phyloP scores from a whole-genome alignment of 78 protist genomes.

The Anaeramoeba ignava region DNA sequence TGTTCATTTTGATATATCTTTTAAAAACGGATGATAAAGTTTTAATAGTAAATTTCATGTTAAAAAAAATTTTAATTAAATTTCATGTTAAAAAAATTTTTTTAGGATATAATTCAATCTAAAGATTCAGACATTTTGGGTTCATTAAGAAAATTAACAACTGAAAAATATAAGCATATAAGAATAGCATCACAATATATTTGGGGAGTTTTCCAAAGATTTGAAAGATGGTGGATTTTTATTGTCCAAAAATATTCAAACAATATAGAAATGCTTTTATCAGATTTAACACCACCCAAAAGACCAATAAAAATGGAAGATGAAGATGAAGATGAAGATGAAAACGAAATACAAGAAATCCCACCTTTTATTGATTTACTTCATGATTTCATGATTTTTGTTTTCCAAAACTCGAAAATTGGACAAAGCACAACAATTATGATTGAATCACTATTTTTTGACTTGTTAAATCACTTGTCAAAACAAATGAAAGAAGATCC shows the following conservation, averaged over 20 bases:
- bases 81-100: too few relatives aligned
- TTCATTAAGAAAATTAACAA: too few relatives aligned
- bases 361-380: not conserved
- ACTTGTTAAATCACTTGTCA: not conserved
- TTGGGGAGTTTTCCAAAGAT: not conserved
- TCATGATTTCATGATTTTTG: not conserved
- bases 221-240: not conserved
- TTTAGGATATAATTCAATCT: too few relatives aligned
- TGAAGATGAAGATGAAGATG: not conserved
- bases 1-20: not conserved
- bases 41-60: not conserved
- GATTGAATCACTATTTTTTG: not conserved
- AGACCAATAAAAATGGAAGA: not conserved
- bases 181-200: not conserved
- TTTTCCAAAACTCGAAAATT: not conserved
- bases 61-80: not conserved
- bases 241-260: not conserved
- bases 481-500: not conserved
- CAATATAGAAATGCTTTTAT: not conserved
- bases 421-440: not conserved
- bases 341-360: not conserved
- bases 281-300: not conserved
- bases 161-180: not conserved
- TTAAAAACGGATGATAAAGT: not conserved
- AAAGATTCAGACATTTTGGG: too few relatives aligned